Evolutionary conservation across 202 grass and related monocot genomes (phyloP), one percentile per base, ranked within the genome.

Genomic region (Setaria italica): DNA sequence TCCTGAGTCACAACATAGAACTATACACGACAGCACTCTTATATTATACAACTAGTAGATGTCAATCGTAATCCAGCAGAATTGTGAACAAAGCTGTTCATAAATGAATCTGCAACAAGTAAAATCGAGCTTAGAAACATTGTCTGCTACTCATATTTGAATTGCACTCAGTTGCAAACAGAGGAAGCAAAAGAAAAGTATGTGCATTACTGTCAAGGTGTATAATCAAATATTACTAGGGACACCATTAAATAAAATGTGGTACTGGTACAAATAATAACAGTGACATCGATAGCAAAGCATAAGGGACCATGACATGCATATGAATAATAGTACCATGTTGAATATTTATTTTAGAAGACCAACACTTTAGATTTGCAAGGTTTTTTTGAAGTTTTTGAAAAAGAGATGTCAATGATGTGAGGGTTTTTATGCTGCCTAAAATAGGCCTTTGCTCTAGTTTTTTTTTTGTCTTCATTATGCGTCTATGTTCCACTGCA

Each of bases 31-130:
- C 25, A 25, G 0, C 25, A 25, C 25, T 25, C 25, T 45, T 69
- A 39, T 64, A 25, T 76, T 64, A 45, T 39, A 69, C 2, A 5
- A 82, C 16, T 46, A 37, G 30, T 62, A 78, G 43, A 34, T 72
- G 19, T 48, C 49, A 16, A 83, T 13, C 16, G 0, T 55, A 53
- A 45, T 77, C 56, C 12, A 89, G 41, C 11, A 54, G 30, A 25
- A 67, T 53, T 11, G n/a, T 73, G 57, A 12, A 78, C 21, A 11
- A 59, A 67, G 49, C 30, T 46, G 48, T 14, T 98, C 84, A 60
- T 98, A 98, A 82, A 82, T 74, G 86, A 98, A 98, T 90, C 96
- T 98, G 90, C 45, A 74, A 48, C 72, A 84, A 32, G 48, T 0
- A 78, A 68, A 16, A 73, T 60, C 51, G 12, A 77, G 37, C 42